Conservation (phyloP, 2,329 filamentous ascomycete species). For the Botrytis pseudocinerea region DNA sequence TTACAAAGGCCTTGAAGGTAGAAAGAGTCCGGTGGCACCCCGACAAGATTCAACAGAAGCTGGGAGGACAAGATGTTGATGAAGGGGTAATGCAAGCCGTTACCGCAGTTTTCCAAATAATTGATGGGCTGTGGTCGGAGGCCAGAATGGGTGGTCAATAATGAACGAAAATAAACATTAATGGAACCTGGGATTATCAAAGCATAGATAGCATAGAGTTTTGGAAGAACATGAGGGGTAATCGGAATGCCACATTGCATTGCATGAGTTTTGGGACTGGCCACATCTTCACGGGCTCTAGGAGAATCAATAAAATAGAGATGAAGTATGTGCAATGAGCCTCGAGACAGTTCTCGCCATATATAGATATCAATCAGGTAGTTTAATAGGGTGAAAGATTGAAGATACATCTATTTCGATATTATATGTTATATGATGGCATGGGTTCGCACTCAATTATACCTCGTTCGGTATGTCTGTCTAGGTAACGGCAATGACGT, state of each 20-base stretch:
- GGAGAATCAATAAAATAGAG: not conserved
- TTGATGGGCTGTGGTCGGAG: constrained; percentile 79
- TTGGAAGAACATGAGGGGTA: constrained; percentile 16
- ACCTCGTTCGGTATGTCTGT: not conserved
- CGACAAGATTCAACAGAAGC: constrained; percentile 92
- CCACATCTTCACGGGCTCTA: not conserved
- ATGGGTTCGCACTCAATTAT: not conserved
- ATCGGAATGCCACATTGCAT: constrained; percentile 7
- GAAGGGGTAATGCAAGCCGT: constrained; percentile 72
- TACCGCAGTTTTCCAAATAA: constrained; percentile 87
- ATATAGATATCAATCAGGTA: not conserved
- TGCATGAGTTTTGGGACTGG: not conserved
- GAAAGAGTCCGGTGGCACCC: constrained; percentile 96
- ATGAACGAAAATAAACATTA: not conserved
- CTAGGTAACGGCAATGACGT: not conserved
- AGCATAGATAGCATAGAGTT: constrained; percentile 31
- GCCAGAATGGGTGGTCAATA: constrained; percentile 23
- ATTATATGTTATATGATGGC: not conserved
- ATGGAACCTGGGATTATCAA: not conserved
- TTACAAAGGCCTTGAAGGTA: constrained; percentile 64
- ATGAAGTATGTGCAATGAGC: not conserved
- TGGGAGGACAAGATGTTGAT: constrained; percentile 70
- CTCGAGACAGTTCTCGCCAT: not conserved
- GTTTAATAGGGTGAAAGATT: not conserved
- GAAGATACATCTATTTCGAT: not conserved